Evolutionary conservation across 169 alveolate genomes (phyloP).

Genomic region (Plasmodium chabaudi): DNA sequence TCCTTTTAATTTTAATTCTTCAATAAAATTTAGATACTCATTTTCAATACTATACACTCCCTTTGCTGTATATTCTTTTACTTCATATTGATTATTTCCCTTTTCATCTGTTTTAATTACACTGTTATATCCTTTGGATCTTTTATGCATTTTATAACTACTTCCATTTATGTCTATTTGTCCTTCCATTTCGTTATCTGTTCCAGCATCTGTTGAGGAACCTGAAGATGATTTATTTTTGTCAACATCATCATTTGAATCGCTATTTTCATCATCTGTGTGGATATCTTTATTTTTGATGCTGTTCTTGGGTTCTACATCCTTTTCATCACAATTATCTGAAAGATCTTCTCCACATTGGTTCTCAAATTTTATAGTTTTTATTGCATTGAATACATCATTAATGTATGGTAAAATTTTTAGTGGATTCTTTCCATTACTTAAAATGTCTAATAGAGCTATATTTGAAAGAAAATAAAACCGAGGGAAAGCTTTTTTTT

Average conservation of each 20-base stretch:
- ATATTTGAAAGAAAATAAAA: conserved; percentile 97
- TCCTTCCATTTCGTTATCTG: not conserved
- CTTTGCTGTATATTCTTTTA: conserved; percentile 46
- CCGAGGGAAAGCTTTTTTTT: conserved; percentile 97
- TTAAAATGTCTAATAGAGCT: conserved; percentile 94
- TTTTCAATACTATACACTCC: conserved; percentile 74
- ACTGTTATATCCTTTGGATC: not conserved
- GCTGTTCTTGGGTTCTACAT: too few species aligned
- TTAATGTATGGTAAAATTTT: conserved; percentile 72
- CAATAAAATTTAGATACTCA: conserved; percentile 43
- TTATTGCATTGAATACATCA: conserved; percentile 61
- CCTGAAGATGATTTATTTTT: too few species aligned
- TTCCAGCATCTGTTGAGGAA: too few species aligned
- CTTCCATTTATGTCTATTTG: not conserved
- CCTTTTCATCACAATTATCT: not conserved
- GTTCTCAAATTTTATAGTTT: conserved; percentile 41
- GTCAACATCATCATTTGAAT: not conserved
- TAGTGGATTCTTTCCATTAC: conserved; percentile 95
- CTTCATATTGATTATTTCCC: not conserved
- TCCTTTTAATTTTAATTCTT: conserved; percentile 36
- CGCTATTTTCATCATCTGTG: not conserved
- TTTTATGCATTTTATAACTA: too few species aligned
- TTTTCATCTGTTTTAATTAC: conserved; percentile 8
- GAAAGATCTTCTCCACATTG: not conserved
- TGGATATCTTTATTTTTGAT: too few species aligned